Evolutionary conservation across 1,139 yeast species (phyloP), one percentile per base, ranked within the genome.

Genomic region (Debaryomycetaceae sp.): DNA sequence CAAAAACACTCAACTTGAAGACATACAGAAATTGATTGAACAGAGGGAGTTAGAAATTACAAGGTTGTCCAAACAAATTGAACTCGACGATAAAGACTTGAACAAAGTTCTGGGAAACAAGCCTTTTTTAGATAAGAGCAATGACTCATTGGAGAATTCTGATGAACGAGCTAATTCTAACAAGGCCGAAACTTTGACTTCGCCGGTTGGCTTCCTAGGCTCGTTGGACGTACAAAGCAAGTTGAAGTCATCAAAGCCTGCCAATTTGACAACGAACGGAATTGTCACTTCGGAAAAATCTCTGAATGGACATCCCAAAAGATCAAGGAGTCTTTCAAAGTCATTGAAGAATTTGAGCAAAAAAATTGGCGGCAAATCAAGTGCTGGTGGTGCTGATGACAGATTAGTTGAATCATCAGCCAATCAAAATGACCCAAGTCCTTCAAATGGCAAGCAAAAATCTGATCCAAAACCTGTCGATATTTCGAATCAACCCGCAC

Each of bases 11-110:
- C 61, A 63, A 37, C 43, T 66, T 39, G 66, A 60, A 36, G 67
- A 63, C 39, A 57, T 69, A 44, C 68, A 68, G 49, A 58, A 61
- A 43, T 60, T 69, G 48, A 70, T 69, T 48, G 68, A 65, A 45
- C 65, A 60, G 17, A 58, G 75, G 45, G 74, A 70, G 49, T 51
- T 61, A 39, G 73, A 70, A 51, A 70, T 68, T 36, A 60, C 68
- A 6, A 58, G 55, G 41, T 68, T 68, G 48, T 53, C 70, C 23
- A 61, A 62, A 46, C 69, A 66, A 52, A 66, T 68, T 45, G 70
- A 66, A 48, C 57, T 58, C 40, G 72, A 66, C 46, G 71, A 65
- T 45, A 50, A 53, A 33, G 68, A 63, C 36, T 56, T 60, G 43
- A 46, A 53, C 40, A 54, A 60, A 45, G 46, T 53, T 45, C 52